Conservation (phyloP, 1,139 yeast genomes). For the Protomyces pachydermus region DNA sequence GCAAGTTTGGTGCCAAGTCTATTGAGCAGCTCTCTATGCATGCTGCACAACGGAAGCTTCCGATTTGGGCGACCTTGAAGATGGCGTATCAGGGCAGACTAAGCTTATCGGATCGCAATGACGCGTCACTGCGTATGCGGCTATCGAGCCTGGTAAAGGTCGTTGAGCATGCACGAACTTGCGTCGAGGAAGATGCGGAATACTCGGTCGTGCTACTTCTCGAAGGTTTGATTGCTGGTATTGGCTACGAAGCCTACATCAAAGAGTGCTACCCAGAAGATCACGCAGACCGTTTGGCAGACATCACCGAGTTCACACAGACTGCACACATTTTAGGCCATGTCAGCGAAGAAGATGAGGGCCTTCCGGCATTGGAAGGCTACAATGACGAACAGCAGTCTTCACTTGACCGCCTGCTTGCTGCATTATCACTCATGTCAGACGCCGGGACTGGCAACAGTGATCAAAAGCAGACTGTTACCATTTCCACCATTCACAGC, state of each 20-base stretch:
- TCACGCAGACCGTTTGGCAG: slow-evolving; percentile 29
- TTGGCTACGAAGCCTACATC: slow-evolving; percentile 34
- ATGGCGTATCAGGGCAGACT: slow-evolving; percentile 29
- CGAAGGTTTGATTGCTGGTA: slow-evolving; percentile 6
- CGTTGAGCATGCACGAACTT: not conserved
- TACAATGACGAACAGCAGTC: slow-evolving; percentile 31
- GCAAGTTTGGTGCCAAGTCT: slow-evolving; percentile 67
- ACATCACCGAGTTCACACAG: slow-evolving; percentile 28
- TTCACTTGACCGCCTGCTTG: slow-evolving; percentile 46
- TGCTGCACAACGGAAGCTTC: slow-evolving; percentile 23
- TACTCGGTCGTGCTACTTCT: not conserved
- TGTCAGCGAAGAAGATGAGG: slow-evolving; percentile 41
- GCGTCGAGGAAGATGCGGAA: not conserved
- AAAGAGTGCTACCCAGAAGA: slow-evolving; percentile 39
- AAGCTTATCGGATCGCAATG: slow-evolving; percentile 16
- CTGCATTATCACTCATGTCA: slow-evolving; percentile 51
- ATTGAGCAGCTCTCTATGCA: slow-evolving; percentile 38
- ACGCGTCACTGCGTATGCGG: not conserved
- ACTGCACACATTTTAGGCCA: slow-evolving; percentile 39
- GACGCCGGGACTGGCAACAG: slow-evolving; percentile 42
- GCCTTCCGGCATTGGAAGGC: slow-evolving; percentile 31
- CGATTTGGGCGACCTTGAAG: slow-evolving; percentile 31
- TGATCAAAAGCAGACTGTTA: slow-evolving; percentile 37
- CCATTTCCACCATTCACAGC: slow-evolving; percentile 76
- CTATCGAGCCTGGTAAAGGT: not conserved